Base-by-base conservation (phyloP, 148 eudicot species). In the Chenopodium berlandieri region DNA sequence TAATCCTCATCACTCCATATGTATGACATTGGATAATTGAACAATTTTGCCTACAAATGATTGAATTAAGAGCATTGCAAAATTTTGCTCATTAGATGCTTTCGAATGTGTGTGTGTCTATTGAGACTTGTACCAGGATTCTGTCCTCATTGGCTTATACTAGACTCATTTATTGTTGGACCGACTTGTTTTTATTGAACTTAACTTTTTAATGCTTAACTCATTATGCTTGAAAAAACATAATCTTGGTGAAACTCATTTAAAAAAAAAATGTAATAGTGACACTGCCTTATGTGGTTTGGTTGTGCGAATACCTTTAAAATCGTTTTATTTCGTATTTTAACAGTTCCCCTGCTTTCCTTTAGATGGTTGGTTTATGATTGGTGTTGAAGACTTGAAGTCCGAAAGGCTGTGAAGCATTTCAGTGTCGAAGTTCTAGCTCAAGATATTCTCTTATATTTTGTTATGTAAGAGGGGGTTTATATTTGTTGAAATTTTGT, bases 401-500 rank as follows among this genome's bases (percentile, higher is more conserved):
- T 25, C 23, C 20, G 32, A 71, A n/a, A 23, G 19, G 8, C 50
- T 47, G 54, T 50, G 54, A 50, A 50, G 54, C 14, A 13, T 50
- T 50, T 50, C 54, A 50, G 54, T 12, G 14, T 56, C 3, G 3
- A 56, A 10, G 5, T 27, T 22, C n/a, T 50, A 74, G 64, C n/a
- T 27, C n/a, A 25, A 48, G 34, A 27, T 58, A 50, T 4, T 48
- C 10, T 37, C n/a, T 50, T 74, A 9, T 74, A 50, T 25, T 4
- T 27, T 27, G 34, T 50, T 74, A 25, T 74, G 62, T 74, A 12
- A 20, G 62, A 74, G 62, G 58, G 76, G 19, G 40, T 25, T 34
- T 75, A 37, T 25, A 75, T 44, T 75, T 37, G 67, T 71, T 73
- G 56, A 78, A 70, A 9, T 37, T 40, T 31, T 74, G 69, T 67